Evolutionary conservation across 164 flowering plant species (phyloP).

Genomic region (Hamamelis virginiana): DNA sequence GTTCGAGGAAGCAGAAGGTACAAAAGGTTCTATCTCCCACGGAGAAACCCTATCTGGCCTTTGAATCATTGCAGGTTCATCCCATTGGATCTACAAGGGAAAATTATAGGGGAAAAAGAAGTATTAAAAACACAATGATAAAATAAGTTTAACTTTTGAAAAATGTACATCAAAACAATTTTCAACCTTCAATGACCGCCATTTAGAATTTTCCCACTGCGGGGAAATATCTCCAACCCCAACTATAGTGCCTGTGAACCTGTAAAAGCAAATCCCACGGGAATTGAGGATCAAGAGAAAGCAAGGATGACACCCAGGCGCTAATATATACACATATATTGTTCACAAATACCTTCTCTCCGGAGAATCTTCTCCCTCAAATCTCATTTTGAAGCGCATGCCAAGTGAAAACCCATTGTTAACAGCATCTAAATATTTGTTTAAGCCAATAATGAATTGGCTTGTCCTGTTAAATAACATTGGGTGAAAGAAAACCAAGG

Average conservation of each 20-base stretch:
- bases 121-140: constrained; percentile 1
- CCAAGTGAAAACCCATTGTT: constrained; percentile 51
- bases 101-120: constrained; percentile 6
- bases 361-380: constrained; percentile 72
- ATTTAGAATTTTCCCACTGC: constrained; percentile 55
- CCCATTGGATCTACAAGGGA: constrained; percentile 79
- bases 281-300: neutral
- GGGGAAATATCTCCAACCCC: constrained; percentile 53
- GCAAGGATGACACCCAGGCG: neutral
- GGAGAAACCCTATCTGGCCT: constrained; percentile 90
- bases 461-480: constrained; percentile 41
- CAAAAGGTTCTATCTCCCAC: constrained; percentile 86
- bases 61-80: constrained; percentile 69
- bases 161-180: neutral
- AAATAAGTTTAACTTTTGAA: neutral
- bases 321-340: too few relatives aligned
- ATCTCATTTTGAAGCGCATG: constrained; percentile 67
- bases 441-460: constrained; percentile 58
- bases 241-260: constrained; percentile 65
- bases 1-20: constrained; percentile 31
- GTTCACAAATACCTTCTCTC: constrained; percentile 51
- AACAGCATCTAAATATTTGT: constrained; percentile 55
- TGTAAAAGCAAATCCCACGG: constrained; percentile 15
- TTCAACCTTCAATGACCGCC: constrained; percentile 65
- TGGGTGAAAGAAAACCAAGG: neutral